Evolutionary conservation across 148 eudicot genomes (phyloP).

Genomic region (Chenopodium berlandieri): DNA sequence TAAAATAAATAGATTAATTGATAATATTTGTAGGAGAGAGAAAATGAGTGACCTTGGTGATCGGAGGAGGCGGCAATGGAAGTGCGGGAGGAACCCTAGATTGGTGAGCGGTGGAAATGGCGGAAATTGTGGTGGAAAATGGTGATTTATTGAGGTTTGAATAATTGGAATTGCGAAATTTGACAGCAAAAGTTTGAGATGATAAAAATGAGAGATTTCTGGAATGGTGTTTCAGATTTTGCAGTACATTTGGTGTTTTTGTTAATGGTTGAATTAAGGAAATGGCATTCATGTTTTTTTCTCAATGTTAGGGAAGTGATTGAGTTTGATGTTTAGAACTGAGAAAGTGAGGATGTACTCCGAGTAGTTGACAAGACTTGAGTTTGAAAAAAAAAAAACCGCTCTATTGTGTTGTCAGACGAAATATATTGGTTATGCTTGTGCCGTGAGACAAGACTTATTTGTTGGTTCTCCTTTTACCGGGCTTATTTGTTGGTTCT

Average conservation of each 20-base stretch:
- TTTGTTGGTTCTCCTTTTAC: too few relatives aligned
- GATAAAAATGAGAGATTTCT: conserved; percentile 1
- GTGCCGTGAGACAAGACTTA: too few relatives aligned
- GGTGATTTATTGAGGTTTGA: not conserved
- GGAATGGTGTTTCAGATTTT: not conserved
- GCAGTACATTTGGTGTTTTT: not conserved
- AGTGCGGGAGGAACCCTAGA: conserved; percentile 58
- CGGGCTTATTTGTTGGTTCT: too few relatives aligned
- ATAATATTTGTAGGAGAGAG: not conserved
- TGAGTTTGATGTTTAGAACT: too few relatives aligned
- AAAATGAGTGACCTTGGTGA: conserved; percentile 39
- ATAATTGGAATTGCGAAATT: not conserved
- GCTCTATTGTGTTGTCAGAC: too few relatives aligned
- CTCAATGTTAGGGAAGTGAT: too few relatives aligned
- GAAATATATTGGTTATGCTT: too few relatives aligned
- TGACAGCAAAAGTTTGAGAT: not conserved
- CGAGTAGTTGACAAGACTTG: too few relatives aligned
- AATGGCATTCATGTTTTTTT: not conserved
- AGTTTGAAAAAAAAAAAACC: too few relatives aligned
- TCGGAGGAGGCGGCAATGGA: conserved; percentile 37
- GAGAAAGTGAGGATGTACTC: too few relatives aligned
- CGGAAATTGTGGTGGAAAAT: not conserved
- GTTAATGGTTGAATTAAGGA: not conserved
- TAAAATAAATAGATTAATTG: not conserved
- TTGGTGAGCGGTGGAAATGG: conserved; percentile 26